Conservation (phyloP, 768 basidiomycete species). For the Suillus variegatus region DNA sequence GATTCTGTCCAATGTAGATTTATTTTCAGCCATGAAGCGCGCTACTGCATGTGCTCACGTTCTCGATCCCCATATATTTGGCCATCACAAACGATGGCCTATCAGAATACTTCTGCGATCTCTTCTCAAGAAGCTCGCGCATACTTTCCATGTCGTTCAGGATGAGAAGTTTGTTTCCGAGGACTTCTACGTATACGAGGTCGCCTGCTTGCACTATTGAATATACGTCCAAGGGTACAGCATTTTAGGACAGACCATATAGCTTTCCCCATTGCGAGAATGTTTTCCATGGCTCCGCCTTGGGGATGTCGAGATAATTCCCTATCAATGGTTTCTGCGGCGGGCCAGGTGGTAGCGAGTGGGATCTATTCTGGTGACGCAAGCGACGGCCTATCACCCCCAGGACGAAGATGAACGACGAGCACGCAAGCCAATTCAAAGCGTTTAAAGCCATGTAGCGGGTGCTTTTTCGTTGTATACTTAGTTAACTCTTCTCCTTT, state of each 20-base stretch:
- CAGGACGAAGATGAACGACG: neutral
- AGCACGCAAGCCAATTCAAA: neutral
- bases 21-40: neutral
- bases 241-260: conserved; percentile 10
- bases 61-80: conserved; percentile 9
- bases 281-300: conserved; percentile 21
- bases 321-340: conserved; percentile 26
- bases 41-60: neutral
- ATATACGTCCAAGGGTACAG: neutral
- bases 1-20: neutral
- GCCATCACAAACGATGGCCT: conserved; percentile 12
- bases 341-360: conserved; percentile 31
- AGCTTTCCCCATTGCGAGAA: conserved; percentile 23
- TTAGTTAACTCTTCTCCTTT: neutral
- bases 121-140: conserved; percentile 32
- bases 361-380: neutral
- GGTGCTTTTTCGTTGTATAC: neutral
- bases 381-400: neutral
- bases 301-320: conserved; percentile 26
- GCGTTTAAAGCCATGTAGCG: neutral
- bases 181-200: conserved; percentile 15
- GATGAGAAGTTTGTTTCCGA: conserved; percentile 18
- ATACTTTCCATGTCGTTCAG: conserved; percentile 29
- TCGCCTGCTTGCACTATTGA: conserved; percentile 12
- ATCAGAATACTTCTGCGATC: conserved; percentile 24